These are phyloP conservation scores for Geotrichum europaeum DNA, from an alignment of 1,139 yeast genomes.

Conservation along the genomic window DNA sequence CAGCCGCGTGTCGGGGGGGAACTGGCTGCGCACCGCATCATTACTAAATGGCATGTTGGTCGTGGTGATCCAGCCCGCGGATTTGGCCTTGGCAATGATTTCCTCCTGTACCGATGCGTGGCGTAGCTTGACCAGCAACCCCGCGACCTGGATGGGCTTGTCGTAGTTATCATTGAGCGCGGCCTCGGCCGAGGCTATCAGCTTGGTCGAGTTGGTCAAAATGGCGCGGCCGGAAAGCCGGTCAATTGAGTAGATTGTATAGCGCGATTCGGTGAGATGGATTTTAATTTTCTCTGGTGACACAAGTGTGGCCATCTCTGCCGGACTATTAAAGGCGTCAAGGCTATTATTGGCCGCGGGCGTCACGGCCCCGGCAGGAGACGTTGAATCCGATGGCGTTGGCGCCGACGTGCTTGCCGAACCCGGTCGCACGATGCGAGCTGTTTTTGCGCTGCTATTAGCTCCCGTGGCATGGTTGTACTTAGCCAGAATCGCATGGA, in stretches of 20 bases:
- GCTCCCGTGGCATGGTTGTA: slow-evolving; percentile 7
- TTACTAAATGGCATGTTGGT: slow-evolving; percentile 23
- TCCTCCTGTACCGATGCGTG: slow-evolving; percentile 33
- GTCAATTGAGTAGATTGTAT: slow-evolving; percentile 31
- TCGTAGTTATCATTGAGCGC: slow-evolving; percentile 31
- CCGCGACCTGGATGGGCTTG: slow-evolving; percentile 25
- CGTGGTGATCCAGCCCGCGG: slow-evolving; percentile 34
- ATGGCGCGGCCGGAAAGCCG: slow-evolving; percentile 31
- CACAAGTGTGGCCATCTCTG: slow-evolving; percentile 15
- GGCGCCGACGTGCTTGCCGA: not conserved
- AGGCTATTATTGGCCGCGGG: not conserved
- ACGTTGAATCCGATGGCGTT: slow-evolving; percentile 4
- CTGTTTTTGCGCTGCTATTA: not conserved
- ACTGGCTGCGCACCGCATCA: slow-evolving; percentile 26
- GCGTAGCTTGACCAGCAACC: slow-evolving; percentile 28
- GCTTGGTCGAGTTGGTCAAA: slow-evolving; percentile 30
- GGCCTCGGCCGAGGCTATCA: slow-evolving; percentile 30
- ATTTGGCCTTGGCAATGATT: slow-evolving; percentile 30
- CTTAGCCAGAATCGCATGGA: slow-evolving; percentile 22
- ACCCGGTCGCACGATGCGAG: not conserved
- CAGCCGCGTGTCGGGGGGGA: slow-evolving; percentile 24
- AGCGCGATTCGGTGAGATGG: slow-evolving; percentile 25
- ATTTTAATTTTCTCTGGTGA: slow-evolving; percentile 24
- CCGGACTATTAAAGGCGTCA: not conserved
- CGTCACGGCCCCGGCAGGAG: slow-evolving; percentile 2